Percentiles rank a stretch among this genome's conserved stretches.
These are phyloP conservation scores for Lactarius akahatsu DNA, from an alignment of 768 basidiomycete species.

Conservation along the genomic window DNA sequence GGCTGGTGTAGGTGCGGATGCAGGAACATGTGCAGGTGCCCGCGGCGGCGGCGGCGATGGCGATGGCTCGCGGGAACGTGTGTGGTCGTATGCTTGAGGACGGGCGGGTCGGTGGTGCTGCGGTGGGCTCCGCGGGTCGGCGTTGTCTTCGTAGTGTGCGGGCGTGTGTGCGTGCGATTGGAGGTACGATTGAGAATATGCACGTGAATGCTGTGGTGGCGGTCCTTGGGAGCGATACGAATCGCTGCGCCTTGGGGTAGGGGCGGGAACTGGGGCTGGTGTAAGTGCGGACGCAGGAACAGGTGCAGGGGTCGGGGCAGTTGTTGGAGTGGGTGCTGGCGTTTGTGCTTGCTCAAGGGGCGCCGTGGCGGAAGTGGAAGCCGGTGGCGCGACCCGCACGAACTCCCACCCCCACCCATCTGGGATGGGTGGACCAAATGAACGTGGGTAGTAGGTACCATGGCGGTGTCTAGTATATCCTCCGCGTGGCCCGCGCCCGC, in stretches of 20 bases:
- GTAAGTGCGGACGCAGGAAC: background rate
- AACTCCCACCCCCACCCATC: constrained; percentile 4
- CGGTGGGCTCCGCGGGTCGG: background rate
- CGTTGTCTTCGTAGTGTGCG: background rate
- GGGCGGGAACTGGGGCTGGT: no score
- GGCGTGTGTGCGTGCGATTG: background rate
- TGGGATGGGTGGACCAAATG: background rate
- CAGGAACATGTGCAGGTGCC: no score
- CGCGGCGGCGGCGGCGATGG: background rate
- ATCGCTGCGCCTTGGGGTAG: background rate
- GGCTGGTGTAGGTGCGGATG: background rate
- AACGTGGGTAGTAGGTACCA: background rate
- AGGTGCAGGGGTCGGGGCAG: background rate
- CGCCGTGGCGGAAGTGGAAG: background rate
- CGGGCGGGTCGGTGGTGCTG: constrained; percentile 2
- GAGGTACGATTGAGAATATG: background rate
- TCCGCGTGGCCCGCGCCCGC: constrained; percentile 13
- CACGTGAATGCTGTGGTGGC: constrained; percentile 3
- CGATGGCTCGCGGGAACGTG: background rate
- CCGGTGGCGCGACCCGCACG: background rate
- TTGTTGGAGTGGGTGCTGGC: background rate
- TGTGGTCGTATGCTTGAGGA: background rate
- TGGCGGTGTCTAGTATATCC: constrained; percentile 12
- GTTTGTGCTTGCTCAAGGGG: background rate
- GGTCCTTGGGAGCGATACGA: constrained; percentile 12